Percentiles rank a stretch among this genome's conserved stretches.
These are phyloP conservation scores for Sporothrix luriei DNA, from an alignment of 2,329 filamentous ascomycete genomes.

Conservation along the genomic window DNA sequence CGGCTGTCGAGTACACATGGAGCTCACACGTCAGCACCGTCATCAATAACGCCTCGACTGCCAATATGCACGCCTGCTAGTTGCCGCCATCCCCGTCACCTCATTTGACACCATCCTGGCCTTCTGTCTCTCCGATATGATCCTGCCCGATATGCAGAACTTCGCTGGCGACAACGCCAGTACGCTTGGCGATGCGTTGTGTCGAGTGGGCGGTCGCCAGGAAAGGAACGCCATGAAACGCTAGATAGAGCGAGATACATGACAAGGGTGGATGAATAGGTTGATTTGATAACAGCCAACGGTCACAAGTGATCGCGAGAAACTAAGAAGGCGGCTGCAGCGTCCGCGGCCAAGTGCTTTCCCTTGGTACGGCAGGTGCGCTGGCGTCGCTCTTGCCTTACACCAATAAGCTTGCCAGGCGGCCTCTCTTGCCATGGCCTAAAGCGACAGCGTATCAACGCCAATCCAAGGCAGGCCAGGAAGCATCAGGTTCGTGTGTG, in stretches of 20 bases:
- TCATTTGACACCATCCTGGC: slow-evolving; percentile 23
- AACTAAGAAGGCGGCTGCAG: slow-evolving; percentile 5
- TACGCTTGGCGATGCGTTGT: background rate
- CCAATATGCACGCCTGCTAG: slow-evolving; percentile 21
- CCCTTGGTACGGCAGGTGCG: background rate
- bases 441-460: background rate
- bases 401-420: background rate
- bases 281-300: background rate
- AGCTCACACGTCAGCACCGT: slow-evolving; percentile 7
- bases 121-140: background rate
- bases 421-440: background rate
- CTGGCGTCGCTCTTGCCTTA: background rate
- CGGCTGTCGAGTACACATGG: slow-evolving; percentile 1
- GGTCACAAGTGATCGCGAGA: background rate
- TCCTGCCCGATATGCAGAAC: slow-evolving; percentile 11
- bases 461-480: background rate
- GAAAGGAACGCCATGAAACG: background rate
- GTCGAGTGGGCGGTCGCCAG: background rate
- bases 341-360: slow-evolving; percentile 9
- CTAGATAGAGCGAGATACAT: background rate
- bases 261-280: background rate
- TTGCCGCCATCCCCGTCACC: slow-evolving; percentile 1
- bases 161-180: background rate
- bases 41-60: slow-evolving; percentile 17
- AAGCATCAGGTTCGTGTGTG: background rate